A percentile compares a stretch with the other conserved stretches of the same genome.
Conservation (phyloP, 176 grass and related monocot genomes). For the Eremochloa ophiuroides region DNA sequence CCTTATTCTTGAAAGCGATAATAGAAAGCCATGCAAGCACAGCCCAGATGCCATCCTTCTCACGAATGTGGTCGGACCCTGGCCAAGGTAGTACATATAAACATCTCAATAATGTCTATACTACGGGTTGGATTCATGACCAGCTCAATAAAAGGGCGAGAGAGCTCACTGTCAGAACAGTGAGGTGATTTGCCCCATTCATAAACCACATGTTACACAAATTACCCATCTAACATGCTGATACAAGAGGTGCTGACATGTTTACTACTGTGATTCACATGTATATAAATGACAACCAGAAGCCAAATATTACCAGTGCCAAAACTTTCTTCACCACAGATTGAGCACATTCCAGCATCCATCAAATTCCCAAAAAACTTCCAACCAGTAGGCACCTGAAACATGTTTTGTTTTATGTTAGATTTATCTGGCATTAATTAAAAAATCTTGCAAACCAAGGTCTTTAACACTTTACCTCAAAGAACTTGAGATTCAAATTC, state of each 20-base stretch:
- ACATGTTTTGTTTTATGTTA: slow-evolving; percentile 30
- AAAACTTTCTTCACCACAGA: slow-evolving; percentile 99
- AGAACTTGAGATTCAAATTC: slow-evolving; percentile 92
- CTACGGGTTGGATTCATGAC: background rate
- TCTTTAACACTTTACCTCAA: slow-evolving; percentile 67
- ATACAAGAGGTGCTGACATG: background rate
- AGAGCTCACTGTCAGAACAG: background rate
- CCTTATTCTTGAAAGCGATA: slow-evolving; percentile 92
- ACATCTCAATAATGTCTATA: background rate
- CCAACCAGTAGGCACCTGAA: slow-evolving; percentile 98
- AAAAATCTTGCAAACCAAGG: background rate
- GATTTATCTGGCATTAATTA: background rate
- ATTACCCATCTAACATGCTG: background rate
- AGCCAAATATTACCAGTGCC: slow-evolving; percentile 70
- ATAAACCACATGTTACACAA: background rate
- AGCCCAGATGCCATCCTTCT: slow-evolving; percentile 99
- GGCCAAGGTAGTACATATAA: slow-evolving; percentile 22
- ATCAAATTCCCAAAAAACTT: slow-evolving; percentile 99
- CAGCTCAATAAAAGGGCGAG: background rate
- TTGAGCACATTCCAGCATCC: slow-evolving; percentile 96
- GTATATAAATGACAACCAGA: background rate
- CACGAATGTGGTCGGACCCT: slow-evolving; percentile 99
- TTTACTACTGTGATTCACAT: background rate
- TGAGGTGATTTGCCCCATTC: background rate
- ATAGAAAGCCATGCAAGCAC: slow-evolving; percentile 99